Evolutionary conservation across 805 yeast genomes (phyloP), one percentile per base, ranked within the genome.

Genomic region (Jamesozyma jinghongensis): DNA sequence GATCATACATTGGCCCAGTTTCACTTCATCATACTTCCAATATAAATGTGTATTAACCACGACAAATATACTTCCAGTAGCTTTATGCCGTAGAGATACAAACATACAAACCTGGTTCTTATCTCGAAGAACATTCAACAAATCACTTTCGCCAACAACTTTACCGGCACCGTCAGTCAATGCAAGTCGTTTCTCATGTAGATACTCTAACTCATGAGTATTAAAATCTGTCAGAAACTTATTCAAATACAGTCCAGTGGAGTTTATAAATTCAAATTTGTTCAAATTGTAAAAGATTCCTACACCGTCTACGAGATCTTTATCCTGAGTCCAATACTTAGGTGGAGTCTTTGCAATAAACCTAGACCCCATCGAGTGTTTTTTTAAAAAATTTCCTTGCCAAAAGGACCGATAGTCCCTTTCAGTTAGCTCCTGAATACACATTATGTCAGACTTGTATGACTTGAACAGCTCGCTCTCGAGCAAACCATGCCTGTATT

Each of bases 11-110:
- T 77, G 83, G 33, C 74, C 51, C 6, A 75, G 59, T 48, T 74
- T 76, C 17, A 77, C 77, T 48, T 75, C 78, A 36, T 70, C 68
- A 38, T 63, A 69, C 46, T 71, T 69, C 83, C 83, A 77, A 50
- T 77, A 77, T 8, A 77, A 57, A 53, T 77, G 83, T 0, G 82
- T 77, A 45, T 75, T 77, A n/a, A 77, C 61, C 2, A 75, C 65
- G 31, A 73, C 70, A 3, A 77, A 52, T 3, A 56, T 48, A 27
- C 67, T 60, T 10, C 61, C 57, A 0, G 75, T 65, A 1, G 42
- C 48, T 37, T 56, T 61, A 50, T 77, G 82, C 40, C 61, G 56
- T 30, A 77, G 53, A 11, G 70, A 70, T 4, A 71, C 62, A n/a
- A 77, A 58, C 2, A 75, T 42, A 3, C 75, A 79, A 3, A 78